These are phyloP conservation scores for Claviceps arundinis DNA, from an alignment of 2,329 filamentous ascomycete genomes.

Conservation along the genomic window DNA sequence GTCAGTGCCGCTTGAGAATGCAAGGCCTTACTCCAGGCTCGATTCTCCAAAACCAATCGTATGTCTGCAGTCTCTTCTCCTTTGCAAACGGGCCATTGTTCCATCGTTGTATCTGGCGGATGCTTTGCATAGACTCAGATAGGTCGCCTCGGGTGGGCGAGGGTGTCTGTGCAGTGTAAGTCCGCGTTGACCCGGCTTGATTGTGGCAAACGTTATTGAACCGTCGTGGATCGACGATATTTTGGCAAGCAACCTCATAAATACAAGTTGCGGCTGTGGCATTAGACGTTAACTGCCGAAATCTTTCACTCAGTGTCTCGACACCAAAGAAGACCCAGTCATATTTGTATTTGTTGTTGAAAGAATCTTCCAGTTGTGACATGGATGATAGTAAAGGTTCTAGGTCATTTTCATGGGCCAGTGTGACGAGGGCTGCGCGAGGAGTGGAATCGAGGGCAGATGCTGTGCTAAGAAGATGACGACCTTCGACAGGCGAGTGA, in stretches of 20 bases:
- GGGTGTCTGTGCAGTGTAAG: background rate
- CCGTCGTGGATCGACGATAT: slow-evolving; percentile 49
- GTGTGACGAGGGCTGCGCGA: slow-evolving; percentile 19
- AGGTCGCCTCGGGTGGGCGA: slow-evolving; percentile 1
- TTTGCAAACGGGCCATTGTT: slow-evolving; percentile 73
- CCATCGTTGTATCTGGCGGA: slow-evolving; percentile 71
- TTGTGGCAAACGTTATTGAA: background rate
- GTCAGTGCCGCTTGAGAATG: background rate
- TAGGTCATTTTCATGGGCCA: slow-evolving; percentile 19
- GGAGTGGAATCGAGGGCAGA: slow-evolving; percentile 11
- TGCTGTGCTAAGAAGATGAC: slow-evolving; percentile 7
- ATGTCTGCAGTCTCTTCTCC: slow-evolving; percentile 53
- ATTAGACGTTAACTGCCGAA: slow-evolving; percentile 54
- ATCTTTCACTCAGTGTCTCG: slow-evolving; percentile 62
- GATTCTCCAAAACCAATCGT: slow-evolving; percentile 48
- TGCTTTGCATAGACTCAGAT: slow-evolving; percentile 51
- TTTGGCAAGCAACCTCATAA: slow-evolving; percentile 60
- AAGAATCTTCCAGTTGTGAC: slow-evolving; percentile 41
- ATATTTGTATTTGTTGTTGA: slow-evolving; percentile 74
- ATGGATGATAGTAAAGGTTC: slow-evolving; percentile 27
- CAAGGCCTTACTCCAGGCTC: slow-evolving; percentile 40
- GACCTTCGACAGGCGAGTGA: slow-evolving; percentile 7
- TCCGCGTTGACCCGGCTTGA: slow-evolving; percentile 1
- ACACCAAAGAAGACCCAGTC: slow-evolving; percentile 86
- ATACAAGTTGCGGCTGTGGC: slow-evolving; percentile 57